Evolutionary conservation across 2,329 filamentous ascomycete genomes (phyloP).

Genomic region (Ophiostoma fasciatum): DNA sequence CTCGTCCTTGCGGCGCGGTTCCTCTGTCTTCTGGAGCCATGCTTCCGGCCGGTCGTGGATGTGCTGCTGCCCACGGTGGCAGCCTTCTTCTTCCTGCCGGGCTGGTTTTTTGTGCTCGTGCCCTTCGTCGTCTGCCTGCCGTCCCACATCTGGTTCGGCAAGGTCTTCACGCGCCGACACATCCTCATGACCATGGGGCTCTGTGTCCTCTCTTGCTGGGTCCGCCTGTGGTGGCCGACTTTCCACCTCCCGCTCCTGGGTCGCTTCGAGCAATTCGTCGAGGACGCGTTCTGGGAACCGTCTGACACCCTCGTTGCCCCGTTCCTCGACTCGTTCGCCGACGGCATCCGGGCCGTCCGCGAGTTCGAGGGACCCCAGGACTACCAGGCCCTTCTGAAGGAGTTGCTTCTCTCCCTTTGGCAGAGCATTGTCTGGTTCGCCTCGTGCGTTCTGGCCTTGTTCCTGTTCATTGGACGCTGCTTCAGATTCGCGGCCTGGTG

Average conservation of each 20-base stretch:
- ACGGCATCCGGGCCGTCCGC: not conserved
- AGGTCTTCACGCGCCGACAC: not conserved
- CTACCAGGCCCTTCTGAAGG: no score
- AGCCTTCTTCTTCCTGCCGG: no score
- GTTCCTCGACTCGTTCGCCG: constrained; percentile 2
- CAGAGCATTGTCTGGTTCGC: no score
- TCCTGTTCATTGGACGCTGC: no score
- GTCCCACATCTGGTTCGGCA: not conserved
- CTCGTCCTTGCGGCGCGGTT: no score
- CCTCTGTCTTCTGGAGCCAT: no score
- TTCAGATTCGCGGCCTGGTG: no score
- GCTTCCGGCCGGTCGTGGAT: no score
- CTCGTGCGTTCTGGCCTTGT: no score
- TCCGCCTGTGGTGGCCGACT: not conserved
- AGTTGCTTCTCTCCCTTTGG: no score
- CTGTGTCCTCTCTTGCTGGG: not conserved
- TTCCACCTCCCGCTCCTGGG: not conserved
- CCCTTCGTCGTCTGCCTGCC: constrained; percentile 2
- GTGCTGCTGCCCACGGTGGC: no score
- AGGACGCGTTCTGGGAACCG: not conserved
- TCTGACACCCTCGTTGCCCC: constrained; percentile 2
- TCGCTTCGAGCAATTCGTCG: not conserved
- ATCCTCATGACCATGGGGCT: not conserved
- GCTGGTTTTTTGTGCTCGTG: no score
- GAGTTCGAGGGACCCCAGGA: not conserved